phyloP scores from a whole-genome alignment of 805 yeast genomes.

The Candida argentea region DNA sequence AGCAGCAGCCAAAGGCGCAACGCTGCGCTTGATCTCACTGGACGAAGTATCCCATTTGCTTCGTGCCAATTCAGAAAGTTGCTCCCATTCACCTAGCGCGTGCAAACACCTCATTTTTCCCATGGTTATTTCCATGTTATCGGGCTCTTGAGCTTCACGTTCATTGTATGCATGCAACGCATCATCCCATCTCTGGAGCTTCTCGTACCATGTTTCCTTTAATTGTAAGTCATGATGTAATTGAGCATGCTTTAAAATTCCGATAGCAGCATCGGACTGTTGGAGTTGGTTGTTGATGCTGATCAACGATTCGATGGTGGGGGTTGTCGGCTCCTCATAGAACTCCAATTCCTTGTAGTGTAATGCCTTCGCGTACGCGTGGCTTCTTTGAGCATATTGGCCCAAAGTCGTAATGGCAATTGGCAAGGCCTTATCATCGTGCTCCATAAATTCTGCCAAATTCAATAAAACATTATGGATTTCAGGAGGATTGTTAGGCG shows the following conservation, averaged over 20 bases:
- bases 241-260: constrained; percentile 90
- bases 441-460: constrained; percentile 94
- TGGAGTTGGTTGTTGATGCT: constrained; percentile 90
- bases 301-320: constrained; percentile 85
- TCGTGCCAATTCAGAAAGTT: constrained; percentile 72
- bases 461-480: constrained; percentile 84
- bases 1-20: constrained; percentile 97
- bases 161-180: constrained; percentile 85
- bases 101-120: constrained; percentile 98
- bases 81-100: constrained; percentile 99
- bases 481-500: constrained; percentile 92
- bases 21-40: constrained; percentile 63
- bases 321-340: constrained; percentile 84
- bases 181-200: constrained; percentile 95
- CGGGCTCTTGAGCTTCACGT: constrained; percentile 54
- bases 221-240: constrained; percentile 82
- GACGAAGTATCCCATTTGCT: constrained; percentile 75
- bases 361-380: constrained; percentile 94
- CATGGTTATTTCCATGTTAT: constrained; percentile 80
- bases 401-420: constrained; percentile 85
- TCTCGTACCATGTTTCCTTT: constrained; percentile 97
- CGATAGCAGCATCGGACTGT: constrained; percentile 96
- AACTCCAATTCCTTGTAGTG: constrained; percentile 95
- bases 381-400: constrained; percentile 88
- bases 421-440: constrained; percentile 89